Conservation (phyloP, 1,284 basidiomycete genomes). For the Cutaneotrichosporon mucoides region DNA sequence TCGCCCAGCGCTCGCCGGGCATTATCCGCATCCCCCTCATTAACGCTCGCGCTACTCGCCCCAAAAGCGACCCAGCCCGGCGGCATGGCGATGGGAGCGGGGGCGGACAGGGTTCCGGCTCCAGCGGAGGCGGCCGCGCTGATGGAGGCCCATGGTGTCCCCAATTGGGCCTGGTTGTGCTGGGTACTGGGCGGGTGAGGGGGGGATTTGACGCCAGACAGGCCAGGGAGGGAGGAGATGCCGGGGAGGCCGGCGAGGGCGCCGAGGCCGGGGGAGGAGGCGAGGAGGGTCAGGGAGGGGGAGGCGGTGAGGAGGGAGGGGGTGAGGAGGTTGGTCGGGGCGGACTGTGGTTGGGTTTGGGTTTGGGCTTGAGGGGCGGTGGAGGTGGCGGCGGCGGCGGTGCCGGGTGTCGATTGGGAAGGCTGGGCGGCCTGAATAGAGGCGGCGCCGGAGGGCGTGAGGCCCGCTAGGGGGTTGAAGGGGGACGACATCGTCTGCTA, state of each 20-base stretch:
- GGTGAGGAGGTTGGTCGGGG: too few species aligned
- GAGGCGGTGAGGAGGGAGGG: not conserved
- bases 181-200: not conserved
- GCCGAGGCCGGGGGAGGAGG: not conserved
- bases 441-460: not conserved
- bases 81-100: not conserved
- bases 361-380: too few species aligned
- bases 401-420: too few species aligned
- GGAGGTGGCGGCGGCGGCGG: too few species aligned
- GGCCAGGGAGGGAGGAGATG: not conserved
- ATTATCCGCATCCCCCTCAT: conserved; percentile 12
- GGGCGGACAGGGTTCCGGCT: not conserved
- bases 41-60: not conserved
- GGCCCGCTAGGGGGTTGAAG: conserved; percentile 17
- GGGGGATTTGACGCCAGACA: not conserved
- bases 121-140: not conserved
- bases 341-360: not conserved
- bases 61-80: not conserved
- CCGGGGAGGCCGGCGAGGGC: not conserved
- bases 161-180: too few species aligned
- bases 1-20: conserved; percentile 12
- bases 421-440: too few species aligned
- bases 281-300: not conserved
- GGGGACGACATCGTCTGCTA: conserved; percentile 19
- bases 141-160: not conserved